Evolutionary conservation across 345 rosid species (phyloP).

Genomic region (Aquilaria sinensis): DNA sequence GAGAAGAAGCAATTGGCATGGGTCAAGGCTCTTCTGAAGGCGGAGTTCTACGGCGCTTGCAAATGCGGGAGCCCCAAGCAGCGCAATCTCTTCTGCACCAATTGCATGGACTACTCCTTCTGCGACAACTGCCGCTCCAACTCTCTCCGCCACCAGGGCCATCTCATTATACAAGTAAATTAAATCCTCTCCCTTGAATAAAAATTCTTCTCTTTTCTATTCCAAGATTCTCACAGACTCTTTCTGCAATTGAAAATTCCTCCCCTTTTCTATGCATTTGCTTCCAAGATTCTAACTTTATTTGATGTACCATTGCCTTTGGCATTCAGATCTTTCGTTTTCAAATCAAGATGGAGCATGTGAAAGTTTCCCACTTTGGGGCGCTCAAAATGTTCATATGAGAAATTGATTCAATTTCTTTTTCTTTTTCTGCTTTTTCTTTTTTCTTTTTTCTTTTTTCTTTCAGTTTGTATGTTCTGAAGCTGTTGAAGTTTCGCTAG

Average conservation of each 20-base stretch:
- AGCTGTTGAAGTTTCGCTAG: too few relatives aligned
- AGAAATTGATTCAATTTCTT: too few relatives aligned
- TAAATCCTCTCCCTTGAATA: background rate
- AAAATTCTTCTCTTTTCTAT: background rate
- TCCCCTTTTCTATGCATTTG: too few relatives aligned
- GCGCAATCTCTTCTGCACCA: background rate
- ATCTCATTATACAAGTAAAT: background rate
- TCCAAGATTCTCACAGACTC: background rate
- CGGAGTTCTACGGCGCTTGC: conserved; percentile 2
- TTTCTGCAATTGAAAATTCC: background rate
- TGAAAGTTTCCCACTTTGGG: too few relatives aligned
- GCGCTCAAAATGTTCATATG: too few relatives aligned
- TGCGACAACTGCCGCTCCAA: background rate
- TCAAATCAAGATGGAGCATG: too few relatives aligned
- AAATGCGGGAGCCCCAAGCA: background rate
- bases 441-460: too few relatives aligned
- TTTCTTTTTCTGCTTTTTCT: too few relatives aligned
- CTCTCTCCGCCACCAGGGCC: conserved; percentile 1
- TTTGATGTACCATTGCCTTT: too few relatives aligned
- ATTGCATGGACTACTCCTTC: conserved; percentile 8
- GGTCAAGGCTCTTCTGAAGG: conserved; percentile 3
- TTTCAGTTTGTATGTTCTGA: too few relatives aligned
- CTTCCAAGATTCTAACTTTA: too few relatives aligned
- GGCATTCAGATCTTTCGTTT: too few relatives aligned
- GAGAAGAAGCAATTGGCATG: background rate